A percentile compares a stretch with the other conserved stretches of the same genome.
phyloP scores from a whole-genome alignment of 2,329 filamentous ascomycete genomes.

The Ascocoryne sarcoides region DNA sequence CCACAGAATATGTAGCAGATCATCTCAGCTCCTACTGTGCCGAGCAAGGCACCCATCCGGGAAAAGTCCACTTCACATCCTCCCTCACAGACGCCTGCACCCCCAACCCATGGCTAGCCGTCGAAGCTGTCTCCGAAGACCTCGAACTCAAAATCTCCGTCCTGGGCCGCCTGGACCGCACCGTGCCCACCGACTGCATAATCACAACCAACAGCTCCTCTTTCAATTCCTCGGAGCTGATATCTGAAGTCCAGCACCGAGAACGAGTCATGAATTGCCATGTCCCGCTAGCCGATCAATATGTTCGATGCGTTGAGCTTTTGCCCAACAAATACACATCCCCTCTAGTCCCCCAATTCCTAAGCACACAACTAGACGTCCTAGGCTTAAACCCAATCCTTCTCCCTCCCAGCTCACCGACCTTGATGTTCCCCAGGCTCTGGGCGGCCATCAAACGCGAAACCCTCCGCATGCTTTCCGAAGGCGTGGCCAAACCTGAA shows the following conservation, averaged over 20 bases:
- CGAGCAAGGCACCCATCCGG: constrained; percentile 7
- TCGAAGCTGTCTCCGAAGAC: constrained; percentile 36
- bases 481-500: constrained; percentile 29
- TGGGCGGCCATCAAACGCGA: constrained; percentile 35
- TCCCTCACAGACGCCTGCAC: constrained; percentile 17
- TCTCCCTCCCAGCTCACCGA: constrained; percentile 11
- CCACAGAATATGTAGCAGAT: constrained; percentile 32
- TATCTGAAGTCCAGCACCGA: constrained; percentile 29
- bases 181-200: constrained; percentile 30
- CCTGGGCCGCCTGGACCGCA: constrained; percentile 31
- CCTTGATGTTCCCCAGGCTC: constrained; percentile 25
- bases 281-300: constrained; percentile 37
- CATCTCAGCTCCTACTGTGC: constrained; percentile 23
- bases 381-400: constrained; percentile 31
- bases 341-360: constrained; percentile 23
- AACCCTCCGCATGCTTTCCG: constrained; percentile 28
- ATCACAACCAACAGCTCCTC: constrained; percentile 40
- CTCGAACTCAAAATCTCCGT: constrained; percentile 33
- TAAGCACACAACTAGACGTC: constrained; percentile 24
- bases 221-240: constrained; percentile 34
- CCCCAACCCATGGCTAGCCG: constrained; percentile 29
- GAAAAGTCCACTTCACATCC: constrained; percentile 10
- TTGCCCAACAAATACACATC: constrained; percentile 31
- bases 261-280: constrained; percentile 33
- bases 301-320: constrained; percentile 31